Evolutionary conservation across 2,329 filamentous ascomycete genomes (phyloP), one percentile per base, ranked within the genome.

Genomic region (Hawksworthiomyces lignivorus): DNA sequence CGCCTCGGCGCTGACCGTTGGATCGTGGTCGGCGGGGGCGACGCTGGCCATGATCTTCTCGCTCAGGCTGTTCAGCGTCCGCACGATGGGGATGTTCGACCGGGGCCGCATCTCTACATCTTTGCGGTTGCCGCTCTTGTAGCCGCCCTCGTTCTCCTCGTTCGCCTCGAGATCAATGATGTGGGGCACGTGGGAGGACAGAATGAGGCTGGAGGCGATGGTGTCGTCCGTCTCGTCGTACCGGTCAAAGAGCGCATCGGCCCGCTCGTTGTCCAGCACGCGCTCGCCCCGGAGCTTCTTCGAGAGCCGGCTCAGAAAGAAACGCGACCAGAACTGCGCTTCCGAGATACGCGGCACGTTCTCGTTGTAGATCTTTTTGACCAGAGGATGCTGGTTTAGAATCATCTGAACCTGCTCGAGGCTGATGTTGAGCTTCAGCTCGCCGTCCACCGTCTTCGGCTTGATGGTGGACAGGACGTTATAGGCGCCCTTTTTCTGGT

Each of bases 81-180:
- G 80, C 49, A 97, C 82, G 48, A 97, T 94, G 10, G 88, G 89
- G 3, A 92, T 82, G 56, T 92, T 90, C 34, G 76, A 67, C 10
- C 80, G 73, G 2, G 88, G 87, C 26, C 87, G 77, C 87, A 97
- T 96, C 50, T 94, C 92, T 27, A 84, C 67, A 57, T 97, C 88
- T 42, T 90, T 87, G 39, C 83, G 74, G 59, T 98, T 97, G 37
- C 92, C 92, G 47, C 73, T 65, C 54, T 75, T 82, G 55, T 82
- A 77, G 40, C 89, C 86, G 52, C 88, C 94, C 60, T 94, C 82
- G 55, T 98, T 90, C 60, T 92, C 86, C 63, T 97, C 92, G 56
- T 98, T 98, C 22, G 84, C 92, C 57, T 90, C 87, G 20, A 98
- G 64, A 58, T 98, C 85, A 52, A 98, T 89, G 50, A 94, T 89